These are phyloP conservation scores for Populus hybrid DNA, from an alignment of 441 rosid genomes.

Conservation along the genomic window DNA sequence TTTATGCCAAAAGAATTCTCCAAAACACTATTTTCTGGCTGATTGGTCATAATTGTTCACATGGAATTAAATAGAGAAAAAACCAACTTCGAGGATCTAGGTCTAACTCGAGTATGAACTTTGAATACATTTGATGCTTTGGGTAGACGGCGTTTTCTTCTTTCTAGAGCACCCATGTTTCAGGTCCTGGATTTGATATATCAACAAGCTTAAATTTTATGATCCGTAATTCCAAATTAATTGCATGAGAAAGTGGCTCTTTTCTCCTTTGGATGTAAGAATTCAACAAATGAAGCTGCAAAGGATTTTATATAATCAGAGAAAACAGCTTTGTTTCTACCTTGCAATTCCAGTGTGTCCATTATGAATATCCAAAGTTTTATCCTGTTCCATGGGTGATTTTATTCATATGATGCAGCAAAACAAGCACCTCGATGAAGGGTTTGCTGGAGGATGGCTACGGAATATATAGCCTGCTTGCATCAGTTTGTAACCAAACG, in stretches of 20 bases:
- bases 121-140: too few relatives aligned
- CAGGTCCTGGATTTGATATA: conserved; percentile 33
- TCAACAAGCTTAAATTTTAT: not conserved
- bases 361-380: not conserved
- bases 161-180: not conserved
- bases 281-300: not conserved
- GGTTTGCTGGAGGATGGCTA: not conserved
- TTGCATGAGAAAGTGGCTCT: not conserved
- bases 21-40: not conserved
- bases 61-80: not conserved
- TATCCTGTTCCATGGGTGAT: not conserved
- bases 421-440: not conserved
- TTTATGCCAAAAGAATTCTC: conserved; percentile 16
- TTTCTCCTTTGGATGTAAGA: not conserved
- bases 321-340: not conserved
- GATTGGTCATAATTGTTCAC: too few relatives aligned
- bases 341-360: not conserved
- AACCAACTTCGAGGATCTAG: not conserved
- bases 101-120: too few relatives aligned
- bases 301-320: not conserved
- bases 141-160: too few relatives aligned
- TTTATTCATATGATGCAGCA: not conserved
- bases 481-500: not conserved
- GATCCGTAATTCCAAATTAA: not conserved
- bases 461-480: not conserved